These are phyloP conservation scores for Blastocladiella emersonii DNA, from an alignment of 371 early-diverging fungal species.

Conservation along the genomic window DNA sequence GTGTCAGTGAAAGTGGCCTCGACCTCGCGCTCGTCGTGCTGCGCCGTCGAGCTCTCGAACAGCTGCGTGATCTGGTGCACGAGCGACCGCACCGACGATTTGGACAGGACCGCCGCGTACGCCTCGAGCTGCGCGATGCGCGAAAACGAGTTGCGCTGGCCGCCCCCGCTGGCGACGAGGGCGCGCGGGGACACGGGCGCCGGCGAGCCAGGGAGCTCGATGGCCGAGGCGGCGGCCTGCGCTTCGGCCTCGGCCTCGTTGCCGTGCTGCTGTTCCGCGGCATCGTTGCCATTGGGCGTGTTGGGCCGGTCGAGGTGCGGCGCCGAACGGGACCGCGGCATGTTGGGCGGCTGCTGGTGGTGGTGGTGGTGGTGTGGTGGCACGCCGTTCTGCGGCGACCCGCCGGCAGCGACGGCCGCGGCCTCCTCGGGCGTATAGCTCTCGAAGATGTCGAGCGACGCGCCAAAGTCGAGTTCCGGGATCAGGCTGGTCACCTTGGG, in stretches of 20 bases:
- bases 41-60: background rate
- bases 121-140: too few species aligned
- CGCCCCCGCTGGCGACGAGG: too few species aligned
- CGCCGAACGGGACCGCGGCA: background rate
- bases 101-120: background rate
- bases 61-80: background rate
- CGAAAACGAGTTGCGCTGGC: too few species aligned
- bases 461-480: background rate
- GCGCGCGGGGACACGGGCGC: too few species aligned
- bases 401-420: background rate
- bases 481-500: background rate
- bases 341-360: background rate
- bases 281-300: background rate
- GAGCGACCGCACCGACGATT: background rate
- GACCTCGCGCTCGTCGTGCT: background rate
- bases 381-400: too few species aligned
- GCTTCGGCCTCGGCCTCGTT: background rate
- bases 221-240: too few species aligned
- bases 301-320: background rate
- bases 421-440: background rate
- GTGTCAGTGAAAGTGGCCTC: background rate
- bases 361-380: background rate
- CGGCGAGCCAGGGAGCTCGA: too few species aligned
- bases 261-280: background rate
- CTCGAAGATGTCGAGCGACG: background rate